These are phyloP conservation scores for Metrosideros polymorpha DNA, from an alignment of 441 rosid genomes.

Conservation along the genomic window DNA sequence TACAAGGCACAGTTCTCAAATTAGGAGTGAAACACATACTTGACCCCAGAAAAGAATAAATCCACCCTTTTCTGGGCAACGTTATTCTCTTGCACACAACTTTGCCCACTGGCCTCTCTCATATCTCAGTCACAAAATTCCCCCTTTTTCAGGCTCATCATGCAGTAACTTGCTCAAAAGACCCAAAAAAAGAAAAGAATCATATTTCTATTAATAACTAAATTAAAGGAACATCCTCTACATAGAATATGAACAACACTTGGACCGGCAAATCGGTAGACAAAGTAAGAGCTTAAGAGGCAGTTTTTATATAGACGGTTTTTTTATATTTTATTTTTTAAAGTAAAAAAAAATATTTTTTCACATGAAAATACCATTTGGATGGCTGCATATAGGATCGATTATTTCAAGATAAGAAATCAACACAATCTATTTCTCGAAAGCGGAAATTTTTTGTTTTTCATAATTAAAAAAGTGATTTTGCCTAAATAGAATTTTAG, in stretches of 20 bases:
- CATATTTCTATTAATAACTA: neutral
- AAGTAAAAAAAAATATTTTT: neutral
- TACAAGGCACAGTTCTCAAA: neutral
- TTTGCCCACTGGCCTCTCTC: neutral
- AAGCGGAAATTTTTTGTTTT: neutral
- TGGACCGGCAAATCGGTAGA: neutral
- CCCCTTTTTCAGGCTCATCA: neutral
- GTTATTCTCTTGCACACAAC: neutral
- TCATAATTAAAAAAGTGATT: neutral
- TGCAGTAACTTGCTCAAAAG: neutral
- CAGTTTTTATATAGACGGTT: neutral
- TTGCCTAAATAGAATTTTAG: neutral
- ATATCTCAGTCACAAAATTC: neutral
- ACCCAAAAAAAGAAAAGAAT: neutral
- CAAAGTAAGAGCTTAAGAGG: neutral
- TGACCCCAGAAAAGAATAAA: neutral
- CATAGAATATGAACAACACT: neutral
- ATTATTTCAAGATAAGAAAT: neutral
- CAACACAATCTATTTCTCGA: neutral
- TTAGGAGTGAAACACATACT: neutral
- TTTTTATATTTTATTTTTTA: neutral
- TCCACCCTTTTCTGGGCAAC: neutral
- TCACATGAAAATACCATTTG: neutral
- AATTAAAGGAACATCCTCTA: neutral
- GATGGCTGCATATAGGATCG: neutral